These are phyloP conservation scores for Pleurotus citrinopileatus DNA, from an alignment of 768 basidiomycete species.

Conservation along the genomic window DNA sequence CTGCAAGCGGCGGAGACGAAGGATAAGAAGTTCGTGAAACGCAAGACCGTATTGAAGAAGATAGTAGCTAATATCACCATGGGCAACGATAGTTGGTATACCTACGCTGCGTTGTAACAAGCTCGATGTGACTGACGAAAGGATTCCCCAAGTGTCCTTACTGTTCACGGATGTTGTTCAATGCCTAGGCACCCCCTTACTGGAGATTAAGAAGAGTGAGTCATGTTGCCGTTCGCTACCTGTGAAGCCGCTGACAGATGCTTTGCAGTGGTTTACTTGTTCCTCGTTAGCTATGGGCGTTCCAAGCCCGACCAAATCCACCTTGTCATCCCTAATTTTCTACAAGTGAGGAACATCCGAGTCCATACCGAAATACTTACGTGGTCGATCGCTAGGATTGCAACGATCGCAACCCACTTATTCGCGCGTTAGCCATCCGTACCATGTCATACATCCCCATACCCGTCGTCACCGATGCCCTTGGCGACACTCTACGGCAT, in stretches of 20 bases:
- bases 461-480: conserved; percentile 78
- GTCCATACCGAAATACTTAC: conserved; percentile 15
- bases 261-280: conserved; percentile 89
- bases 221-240: not conserved
- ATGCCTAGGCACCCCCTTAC: conserved; percentile 89
- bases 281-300: conserved; percentile 94
- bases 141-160: conserved; percentile 71
- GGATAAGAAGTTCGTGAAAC: conserved; percentile 94
- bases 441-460: conserved; percentile 99
- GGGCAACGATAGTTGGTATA: conserved; percentile 94
- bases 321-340: conserved; percentile 85
- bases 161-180: conserved; percentile 95
- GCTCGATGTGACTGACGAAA: conserved; percentile 20
- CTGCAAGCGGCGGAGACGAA: conserved; percentile 89
- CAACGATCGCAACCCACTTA: conserved; percentile 92
- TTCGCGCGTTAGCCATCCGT: conserved; percentile 94
- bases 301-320: conserved; percentile 92
- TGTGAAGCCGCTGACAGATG: not conserved
- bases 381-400: conserved; percentile 64
- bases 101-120: conserved; percentile 19
- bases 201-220: conserved; percentile 99
- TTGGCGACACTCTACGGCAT: conserved; percentile 89
- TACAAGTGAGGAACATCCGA: conserved; percentile 57
- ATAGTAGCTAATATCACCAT: conserved; percentile 99
- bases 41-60: conserved; percentile 95